Base-by-base conservation (phyloP, 257 asterid species). In the Thymus quinquecostatus region DNA sequence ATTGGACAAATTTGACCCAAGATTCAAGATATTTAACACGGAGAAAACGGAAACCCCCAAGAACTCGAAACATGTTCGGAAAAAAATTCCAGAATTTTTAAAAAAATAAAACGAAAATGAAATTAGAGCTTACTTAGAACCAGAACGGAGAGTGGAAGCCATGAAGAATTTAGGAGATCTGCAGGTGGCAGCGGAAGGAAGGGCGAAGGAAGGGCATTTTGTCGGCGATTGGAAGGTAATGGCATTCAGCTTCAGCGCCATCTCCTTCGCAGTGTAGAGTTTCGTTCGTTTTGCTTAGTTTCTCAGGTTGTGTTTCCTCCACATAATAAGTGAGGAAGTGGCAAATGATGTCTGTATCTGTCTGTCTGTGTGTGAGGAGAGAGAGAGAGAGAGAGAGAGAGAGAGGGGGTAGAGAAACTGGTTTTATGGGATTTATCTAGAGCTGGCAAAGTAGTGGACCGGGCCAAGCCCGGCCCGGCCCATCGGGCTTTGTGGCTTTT, bases 101-200 rank as follows among this genome's bases (percentile, higher is more conserved):
- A 30, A 8, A 34, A 13, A 8, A 12, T 1, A 4, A 4, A 4
- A 8, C 34, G 49, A 21, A 0, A 56, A 48, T 41, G 76, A 67
- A 49, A 60, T 28, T 0, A 56, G 10, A 29, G 34, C 68, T 71
- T 75, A 91, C 97, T 88, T 91, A 6, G 91, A 81, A 66, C 78
- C 82, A 43, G 95, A 82, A 55, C 84, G 78, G 64, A 87, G 88
- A 51, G 91, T 86, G 11, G 97, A 87, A 64, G 97, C 90, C 96
- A 91, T 83, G 82, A 77, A 47, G 61, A 91, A 82, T 79, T 77
- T 88, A 48, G 96, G 86, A 75, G 96, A 91, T 85, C 92, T 84
- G 91, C 77, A 69, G 85, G 73, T 84, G 60, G 88, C 84, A 64
- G 78, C 56, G n/a, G 85, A 81, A 28, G 95, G 77, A 45, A 78